Conservation (phyloP, 257 asterid genomes). For the Gynochthodes officinalis region DNA sequence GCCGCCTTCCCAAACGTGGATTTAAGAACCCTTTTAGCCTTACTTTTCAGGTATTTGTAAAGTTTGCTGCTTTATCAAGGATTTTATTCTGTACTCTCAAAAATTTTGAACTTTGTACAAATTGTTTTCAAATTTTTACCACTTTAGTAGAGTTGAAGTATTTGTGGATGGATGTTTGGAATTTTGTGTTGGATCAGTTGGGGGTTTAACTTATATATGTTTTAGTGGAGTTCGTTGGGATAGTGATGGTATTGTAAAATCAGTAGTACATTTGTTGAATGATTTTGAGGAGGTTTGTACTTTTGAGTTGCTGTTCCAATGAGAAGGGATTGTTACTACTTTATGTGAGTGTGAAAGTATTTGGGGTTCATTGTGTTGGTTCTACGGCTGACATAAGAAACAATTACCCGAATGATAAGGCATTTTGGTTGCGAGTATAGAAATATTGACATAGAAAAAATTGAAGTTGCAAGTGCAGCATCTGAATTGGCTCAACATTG, state of each 20-base stretch:
- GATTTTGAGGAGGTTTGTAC: neutral
- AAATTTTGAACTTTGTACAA: too few relatives aligned
- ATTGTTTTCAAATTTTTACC: too few relatives aligned
- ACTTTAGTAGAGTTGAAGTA: neutral
- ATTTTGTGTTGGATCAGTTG: neutral
- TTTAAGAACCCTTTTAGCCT: constrained; percentile 84
- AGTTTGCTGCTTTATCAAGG: neutral
- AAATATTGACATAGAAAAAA: neutral
- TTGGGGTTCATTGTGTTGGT: neutral
- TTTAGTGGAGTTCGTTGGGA: neutral
- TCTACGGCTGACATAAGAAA: neutral
- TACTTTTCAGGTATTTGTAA: constrained; percentile 66
- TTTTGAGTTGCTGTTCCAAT: neutral
- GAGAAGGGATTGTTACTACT: neutral
- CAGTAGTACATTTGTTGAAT: neutral
- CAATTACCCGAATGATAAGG: neutral
- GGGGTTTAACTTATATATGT: neutral
- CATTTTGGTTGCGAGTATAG: neutral
- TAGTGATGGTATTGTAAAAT: neutral
- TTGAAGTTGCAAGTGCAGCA: neutral
- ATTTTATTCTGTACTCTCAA: neutral
- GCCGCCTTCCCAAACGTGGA: constrained; percentile 89
- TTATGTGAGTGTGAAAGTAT: neutral
- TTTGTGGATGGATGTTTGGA: neutral
- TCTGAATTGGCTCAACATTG: neutral